phyloP scores from a whole-genome alignment of 441 rosid species.

The Geranium incanum region DNA sequence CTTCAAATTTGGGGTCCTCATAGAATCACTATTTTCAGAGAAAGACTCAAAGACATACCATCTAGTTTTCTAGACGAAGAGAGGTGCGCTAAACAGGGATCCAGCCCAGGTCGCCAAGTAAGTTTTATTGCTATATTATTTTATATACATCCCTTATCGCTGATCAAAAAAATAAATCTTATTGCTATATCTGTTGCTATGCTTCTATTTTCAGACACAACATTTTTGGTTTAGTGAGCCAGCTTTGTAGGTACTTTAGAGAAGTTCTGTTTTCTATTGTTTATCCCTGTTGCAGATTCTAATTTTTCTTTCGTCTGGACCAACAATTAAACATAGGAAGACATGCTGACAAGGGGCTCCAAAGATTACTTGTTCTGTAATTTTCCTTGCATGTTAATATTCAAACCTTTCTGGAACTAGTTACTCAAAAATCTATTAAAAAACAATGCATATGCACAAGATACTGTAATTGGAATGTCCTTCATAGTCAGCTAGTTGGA shows the following conservation, averaged over 20 bases:
- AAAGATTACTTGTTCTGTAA: too few species aligned
- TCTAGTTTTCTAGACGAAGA: slow-evolving; percentile 62
- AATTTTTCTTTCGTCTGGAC: too few species aligned
- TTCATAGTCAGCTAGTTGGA: too few species aligned
- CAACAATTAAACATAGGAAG: too few species aligned
- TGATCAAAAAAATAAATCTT: not conserved
- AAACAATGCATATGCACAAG: too few species aligned
- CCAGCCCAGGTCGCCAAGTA: slow-evolving; percentile 74
- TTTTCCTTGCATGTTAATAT: too few species aligned
- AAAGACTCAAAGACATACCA: slow-evolving; percentile 90
- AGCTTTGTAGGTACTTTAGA: too few species aligned
- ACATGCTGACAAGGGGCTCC: too few species aligned
- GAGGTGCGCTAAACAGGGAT: slow-evolving; percentile 41
- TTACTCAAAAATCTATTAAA: slow-evolving; percentile 45
- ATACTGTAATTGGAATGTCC: too few species aligned
- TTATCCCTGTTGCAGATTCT: too few species aligned
- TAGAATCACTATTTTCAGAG: slow-evolving; percentile 37
- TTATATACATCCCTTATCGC: slow-evolving; percentile 51
- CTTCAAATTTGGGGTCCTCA: slow-evolving; percentile 3
- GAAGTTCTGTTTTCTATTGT: too few species aligned
- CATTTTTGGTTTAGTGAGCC: slow-evolving; percentile 47
- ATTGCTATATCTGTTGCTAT: not conserved
- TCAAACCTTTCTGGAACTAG: slow-evolving; percentile 28
- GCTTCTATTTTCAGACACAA: slow-evolving; percentile 26
- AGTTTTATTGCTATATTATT: slow-evolving; percentile 15